A percentile compares a stretch with the other conserved stretches of the same genome.
phyloP scores from a whole-genome alignment of 73 alveolate species.

The Paramecium tetraurelia region DNA sequence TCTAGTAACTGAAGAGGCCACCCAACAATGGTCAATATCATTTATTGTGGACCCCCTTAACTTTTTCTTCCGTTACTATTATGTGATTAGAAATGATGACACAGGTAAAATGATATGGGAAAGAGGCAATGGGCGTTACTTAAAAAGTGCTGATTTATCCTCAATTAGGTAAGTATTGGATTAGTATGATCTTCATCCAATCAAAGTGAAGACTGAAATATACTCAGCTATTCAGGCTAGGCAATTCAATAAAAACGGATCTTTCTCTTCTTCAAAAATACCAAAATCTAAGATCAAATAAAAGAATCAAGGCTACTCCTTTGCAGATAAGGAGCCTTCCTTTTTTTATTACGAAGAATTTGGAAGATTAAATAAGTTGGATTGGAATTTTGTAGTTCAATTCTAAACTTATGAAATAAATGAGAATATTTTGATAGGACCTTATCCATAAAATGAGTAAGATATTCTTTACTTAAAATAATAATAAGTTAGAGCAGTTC shows the following conservation, averaged over 20 bases:
- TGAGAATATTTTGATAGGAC: neutral
- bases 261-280: neutral
- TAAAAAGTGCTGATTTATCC: neutral
- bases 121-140: neutral
- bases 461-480: neutral
- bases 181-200: neutral
- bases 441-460: conserved; percentile 23
- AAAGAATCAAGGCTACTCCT: neutral
- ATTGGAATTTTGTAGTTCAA: neutral
- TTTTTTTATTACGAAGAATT: neutral
- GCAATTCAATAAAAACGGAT: neutral
- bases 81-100: conserved; percentile 19
- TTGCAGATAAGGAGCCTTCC: neutral
- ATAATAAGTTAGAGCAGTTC: neutral
- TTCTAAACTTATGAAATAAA: neutral
- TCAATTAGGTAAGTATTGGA: neutral
- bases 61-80: conserved; percentile 30
- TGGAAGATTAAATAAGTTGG: neutral
- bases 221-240: neutral
- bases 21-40: neutral
- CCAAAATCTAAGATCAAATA: neutral
- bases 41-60: neutral
- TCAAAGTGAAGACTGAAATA: neutral
- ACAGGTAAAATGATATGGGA: conserved; percentile 26
- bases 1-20: neutral